Percentiles rank a stretch among this genome's conserved stretches.
phyloP scores from a whole-genome alignment of 352 stramenopile species.

The Phytophthora boehmeriae region DNA sequence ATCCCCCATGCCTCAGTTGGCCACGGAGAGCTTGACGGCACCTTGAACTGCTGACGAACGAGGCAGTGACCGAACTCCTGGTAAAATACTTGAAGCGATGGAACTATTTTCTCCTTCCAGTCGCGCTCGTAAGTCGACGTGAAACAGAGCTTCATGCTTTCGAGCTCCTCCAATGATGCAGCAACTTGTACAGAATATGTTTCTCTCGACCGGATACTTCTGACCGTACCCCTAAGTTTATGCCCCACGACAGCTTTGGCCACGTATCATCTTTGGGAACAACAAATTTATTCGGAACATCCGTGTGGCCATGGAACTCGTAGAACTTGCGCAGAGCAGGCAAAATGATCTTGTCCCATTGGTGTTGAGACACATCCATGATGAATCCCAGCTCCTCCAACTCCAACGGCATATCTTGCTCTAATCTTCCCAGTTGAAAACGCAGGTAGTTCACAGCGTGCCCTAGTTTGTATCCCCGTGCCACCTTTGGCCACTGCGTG shows the following conservation, averaged over 20 bases:
- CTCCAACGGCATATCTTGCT: constrained; percentile 1
- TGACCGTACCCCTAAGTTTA: constrained; percentile 38
- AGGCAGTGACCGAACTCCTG: constrained; percentile 33
- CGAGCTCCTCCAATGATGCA: constrained; percentile 31
- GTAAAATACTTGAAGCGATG: constrained; percentile 32
- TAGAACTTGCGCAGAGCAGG: constrained; percentile 29
- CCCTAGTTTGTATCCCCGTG: constrained; percentile 32
- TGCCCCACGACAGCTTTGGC: constrained; percentile 19
- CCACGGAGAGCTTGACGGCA: constrained; percentile 34
- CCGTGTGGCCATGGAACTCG: constrained; percentile 28
- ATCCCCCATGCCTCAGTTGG: constrained; percentile 33
- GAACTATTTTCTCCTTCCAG: constrained; percentile 48
- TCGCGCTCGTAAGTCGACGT: constrained; percentile 45
- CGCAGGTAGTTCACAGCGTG: constrained; percentile 7
- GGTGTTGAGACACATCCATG: constrained; percentile 27
- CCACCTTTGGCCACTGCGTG: constrained; percentile 21
- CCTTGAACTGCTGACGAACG: constrained; percentile 29
- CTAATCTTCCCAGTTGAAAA: constrained; percentile 21
- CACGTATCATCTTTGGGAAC: constrained; percentile 30
- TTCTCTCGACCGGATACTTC: constrained; percentile 32
- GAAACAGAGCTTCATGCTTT: constrained; percentile 37
- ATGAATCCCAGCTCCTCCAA: constrained; percentile 28
- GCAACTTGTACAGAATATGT: constrained; percentile 32
- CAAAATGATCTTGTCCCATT: constrained; percentile 29
- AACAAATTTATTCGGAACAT: constrained; percentile 30